Evolutionary conservation across 345 rosid species (phyloP).

Genomic region (Triadica sebifera): DNA sequence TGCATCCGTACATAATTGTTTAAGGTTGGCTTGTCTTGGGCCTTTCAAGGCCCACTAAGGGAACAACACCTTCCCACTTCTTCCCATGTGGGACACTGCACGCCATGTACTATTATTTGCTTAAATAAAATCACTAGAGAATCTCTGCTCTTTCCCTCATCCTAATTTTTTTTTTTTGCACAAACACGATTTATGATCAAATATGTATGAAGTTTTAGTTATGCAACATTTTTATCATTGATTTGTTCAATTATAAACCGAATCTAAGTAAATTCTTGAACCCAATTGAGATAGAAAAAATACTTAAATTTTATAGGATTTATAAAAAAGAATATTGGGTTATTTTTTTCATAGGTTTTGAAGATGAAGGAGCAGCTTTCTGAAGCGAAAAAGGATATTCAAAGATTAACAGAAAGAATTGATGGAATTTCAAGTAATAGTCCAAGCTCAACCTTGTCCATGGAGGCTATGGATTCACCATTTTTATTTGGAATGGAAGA

Average conservation of each 20-base stretch:
- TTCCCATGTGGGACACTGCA: constrained; percentile 16
- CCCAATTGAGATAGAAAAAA: too few relatives aligned
- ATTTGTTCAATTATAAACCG: too few relatives aligned
- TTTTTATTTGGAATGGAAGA: constrained; percentile 41
- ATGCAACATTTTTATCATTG: too few relatives aligned
- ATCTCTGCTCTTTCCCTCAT: too few relatives aligned
- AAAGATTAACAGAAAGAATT: constrained; percentile 36
- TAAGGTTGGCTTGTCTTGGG: constrained; percentile 18
- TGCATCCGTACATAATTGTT: constrained; percentile 34
- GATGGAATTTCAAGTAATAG: constrained; percentile 52
- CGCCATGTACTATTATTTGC: background rate
- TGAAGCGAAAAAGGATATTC: constrained; percentile 54
- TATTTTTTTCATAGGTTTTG: constrained; percentile 38
- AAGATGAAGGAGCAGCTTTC: constrained; percentile 48
- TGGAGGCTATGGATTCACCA: constrained; percentile 41
- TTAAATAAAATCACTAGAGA: too few relatives aligned
- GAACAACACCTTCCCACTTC: background rate
- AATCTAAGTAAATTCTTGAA: too few relatives aligned
- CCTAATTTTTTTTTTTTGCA: too few relatives aligned
- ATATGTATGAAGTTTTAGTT: too few relatives aligned
- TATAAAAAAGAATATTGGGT: background rate
- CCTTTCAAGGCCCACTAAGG: constrained; percentile 30
- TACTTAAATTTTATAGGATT: background rate
- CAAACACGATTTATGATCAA: too few relatives aligned
- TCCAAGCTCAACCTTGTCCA: constrained; percentile 48